Conservation (phyloP, 2,329 filamentous ascomycete genomes). For the Epichloe aotearoae region DNA sequence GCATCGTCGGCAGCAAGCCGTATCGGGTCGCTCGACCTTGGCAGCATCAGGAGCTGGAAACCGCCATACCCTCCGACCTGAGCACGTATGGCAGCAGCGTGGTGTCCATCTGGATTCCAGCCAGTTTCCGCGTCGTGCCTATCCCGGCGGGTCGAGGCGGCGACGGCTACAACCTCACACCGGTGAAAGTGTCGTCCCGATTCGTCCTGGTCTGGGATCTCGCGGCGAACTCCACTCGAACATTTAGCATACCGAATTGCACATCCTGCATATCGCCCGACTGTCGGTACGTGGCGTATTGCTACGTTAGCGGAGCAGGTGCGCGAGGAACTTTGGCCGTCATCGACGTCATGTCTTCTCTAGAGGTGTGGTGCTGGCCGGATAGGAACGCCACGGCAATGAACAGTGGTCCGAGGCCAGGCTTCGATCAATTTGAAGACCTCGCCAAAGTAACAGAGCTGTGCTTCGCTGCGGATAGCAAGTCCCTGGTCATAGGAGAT, state of each 20-base stretch:
- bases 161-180: slow-evolving; percentile 21
- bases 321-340: slow-evolving; percentile 22
- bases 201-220: slow-evolving; percentile 29
- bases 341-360: slow-evolving; percentile 24
- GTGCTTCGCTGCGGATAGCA: slow-evolving; percentile 24
- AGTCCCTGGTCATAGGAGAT: slow-evolving; percentile 23
- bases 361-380: slow-evolving; percentile 26
- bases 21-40: slow-evolving; percentile 23
- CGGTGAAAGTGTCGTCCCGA: slow-evolving; percentile 18
- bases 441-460: slow-evolving; percentile 24
- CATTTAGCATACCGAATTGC: slow-evolving; percentile 26
- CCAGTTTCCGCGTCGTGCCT: slow-evolving; percentile 21
- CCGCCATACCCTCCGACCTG: slow-evolving; percentile 24
- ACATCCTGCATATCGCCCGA: slow-evolving; percentile 26
- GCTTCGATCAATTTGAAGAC: slow-evolving; percentile 20
- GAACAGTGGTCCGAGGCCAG: slow-evolving; percentile 11
- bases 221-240: slow-evolving; percentile 21
- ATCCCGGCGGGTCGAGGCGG: slow-evolving; percentile 13
- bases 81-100: slow-evolving; percentile 24
- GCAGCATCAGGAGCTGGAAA: slow-evolving; percentile 26
- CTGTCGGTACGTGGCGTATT: slow-evolving; percentile 27
- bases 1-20: slow-evolving; percentile 15
- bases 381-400: slow-evolving; percentile 16
- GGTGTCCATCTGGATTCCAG: slow-evolving; percentile 28
- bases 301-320: slow-evolving; percentile 21